Evolutionary conservation across 306 rosid genomes (phyloP).

Genomic region (Phaseolus lunatus): DNA sequence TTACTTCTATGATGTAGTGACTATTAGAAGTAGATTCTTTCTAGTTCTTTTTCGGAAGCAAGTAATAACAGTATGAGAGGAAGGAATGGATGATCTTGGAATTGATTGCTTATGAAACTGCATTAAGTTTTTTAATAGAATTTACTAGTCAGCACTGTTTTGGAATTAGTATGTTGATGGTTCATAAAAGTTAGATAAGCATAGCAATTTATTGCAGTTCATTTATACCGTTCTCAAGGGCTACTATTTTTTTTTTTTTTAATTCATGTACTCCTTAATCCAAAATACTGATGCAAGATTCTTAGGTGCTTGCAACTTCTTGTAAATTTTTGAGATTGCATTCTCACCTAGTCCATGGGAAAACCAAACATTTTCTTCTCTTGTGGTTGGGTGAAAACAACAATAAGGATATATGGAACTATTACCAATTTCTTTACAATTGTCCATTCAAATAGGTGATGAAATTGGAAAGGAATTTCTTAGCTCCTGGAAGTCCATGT

Average conservation of each 20-base stretch:
- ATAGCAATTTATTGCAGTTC: not conserved
- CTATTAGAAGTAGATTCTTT: conserved; percentile 31
- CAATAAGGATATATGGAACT: conserved; percentile 11
- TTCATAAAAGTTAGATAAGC: conserved; percentile 26
- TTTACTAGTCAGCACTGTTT: conserved; percentile 23
- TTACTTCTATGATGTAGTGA: conserved; percentile 24
- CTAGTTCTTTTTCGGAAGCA: conserved; percentile 4
- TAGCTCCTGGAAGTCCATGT: conserved; percentile 89
- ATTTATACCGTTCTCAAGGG: not conserved
- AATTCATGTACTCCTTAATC: conserved; percentile 9
- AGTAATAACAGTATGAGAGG: conserved; percentile 17
- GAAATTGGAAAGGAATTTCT: conserved; percentile 80
- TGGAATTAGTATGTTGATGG: conserved; percentile 11
- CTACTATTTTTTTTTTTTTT: not conserved
- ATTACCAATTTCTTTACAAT: conserved; percentile 2
- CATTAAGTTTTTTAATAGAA: conserved; percentile 4
- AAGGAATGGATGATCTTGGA: conserved; percentile 5
- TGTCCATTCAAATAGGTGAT: conserved; percentile 61
- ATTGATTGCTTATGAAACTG: not conserved
- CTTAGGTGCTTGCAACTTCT: conserved; percentile 25
- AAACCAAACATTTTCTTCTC: not conserved
- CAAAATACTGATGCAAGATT: conserved; percentile 17
- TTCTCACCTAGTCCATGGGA: conserved; percentile 12
- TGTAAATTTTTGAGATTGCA: conserved; percentile 39
- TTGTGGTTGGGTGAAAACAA: conserved; percentile 7